Conservation (phyloP, 176 grass and related monocot species). For the Oryza rufipogon region DNA sequence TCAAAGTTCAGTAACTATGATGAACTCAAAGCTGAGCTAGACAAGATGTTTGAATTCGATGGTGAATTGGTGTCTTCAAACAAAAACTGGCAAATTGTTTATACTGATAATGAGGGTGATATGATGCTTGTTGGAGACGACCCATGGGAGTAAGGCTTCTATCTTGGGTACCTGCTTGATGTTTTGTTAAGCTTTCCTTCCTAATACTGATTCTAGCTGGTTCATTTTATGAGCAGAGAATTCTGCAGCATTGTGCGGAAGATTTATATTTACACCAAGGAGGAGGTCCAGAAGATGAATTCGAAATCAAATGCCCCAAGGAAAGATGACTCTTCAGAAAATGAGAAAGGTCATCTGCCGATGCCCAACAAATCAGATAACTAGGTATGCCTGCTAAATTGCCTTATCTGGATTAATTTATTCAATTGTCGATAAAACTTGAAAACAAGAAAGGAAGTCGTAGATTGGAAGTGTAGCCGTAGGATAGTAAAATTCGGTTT, state of each 20-base stretch:
- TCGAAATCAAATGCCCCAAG: conserved; percentile 54
- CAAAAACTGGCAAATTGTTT: conserved; percentile 83
- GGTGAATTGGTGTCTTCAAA: conserved; percentile 65
- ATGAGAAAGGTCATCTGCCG: conserved; percentile 40
- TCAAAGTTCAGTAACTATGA: conserved; percentile 80
- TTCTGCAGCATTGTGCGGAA: conserved; percentile 84
- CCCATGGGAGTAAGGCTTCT: conserved; percentile 79
- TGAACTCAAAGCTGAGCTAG: conserved; percentile 72
- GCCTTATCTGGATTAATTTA: background rate
- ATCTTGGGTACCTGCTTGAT: background rate
- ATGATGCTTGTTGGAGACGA: conserved; percentile 99
- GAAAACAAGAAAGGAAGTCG: background rate
- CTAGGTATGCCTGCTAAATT: conserved; percentile 27
- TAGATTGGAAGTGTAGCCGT: background rate
- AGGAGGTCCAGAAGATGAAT: conserved; percentile 94
- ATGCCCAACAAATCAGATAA: conserved; percentile 39
- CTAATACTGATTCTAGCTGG: background rate
- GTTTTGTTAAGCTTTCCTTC: background rate
- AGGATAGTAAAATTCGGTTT: background rate
- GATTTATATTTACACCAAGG: conserved; percentile 87
- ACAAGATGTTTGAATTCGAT: conserved; percentile 89
- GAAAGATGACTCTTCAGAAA: conserved; percentile 47
- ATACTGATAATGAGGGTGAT: conserved; percentile 93
- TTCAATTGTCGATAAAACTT: background rate
- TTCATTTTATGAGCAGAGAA: conserved; percentile 59